phyloP scores from a whole-genome alignment of 2,329 filamentous ascomycete genomes.

The Fusarium albidum region DNA sequence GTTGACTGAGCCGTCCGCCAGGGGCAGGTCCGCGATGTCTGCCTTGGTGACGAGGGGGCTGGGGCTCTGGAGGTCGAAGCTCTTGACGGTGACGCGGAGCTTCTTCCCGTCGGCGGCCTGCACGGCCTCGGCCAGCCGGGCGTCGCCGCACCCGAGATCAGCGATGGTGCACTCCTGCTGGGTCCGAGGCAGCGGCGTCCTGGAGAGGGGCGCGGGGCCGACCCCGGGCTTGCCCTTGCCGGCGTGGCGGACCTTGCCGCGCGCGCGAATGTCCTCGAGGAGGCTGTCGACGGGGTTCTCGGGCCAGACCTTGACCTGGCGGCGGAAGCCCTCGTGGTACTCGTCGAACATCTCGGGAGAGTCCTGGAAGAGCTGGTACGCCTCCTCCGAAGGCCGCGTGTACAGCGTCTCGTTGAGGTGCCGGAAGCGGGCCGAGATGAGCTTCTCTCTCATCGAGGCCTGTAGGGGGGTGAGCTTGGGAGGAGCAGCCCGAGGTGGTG shows the following conservation, averaged over 20 bases:
- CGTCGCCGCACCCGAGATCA: conserved; percentile 94
- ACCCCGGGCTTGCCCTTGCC: conserved; percentile 42
- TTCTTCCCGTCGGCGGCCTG: conserved; percentile 68
- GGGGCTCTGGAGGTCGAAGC: conserved; percentile 86
- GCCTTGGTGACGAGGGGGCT: conserved; percentile 82
- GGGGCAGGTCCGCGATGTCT: conserved; percentile 85
- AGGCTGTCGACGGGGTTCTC: conserved; percentile 95
- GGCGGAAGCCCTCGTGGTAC: conserved; percentile 95
- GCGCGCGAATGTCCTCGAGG: conserved; percentile 72
- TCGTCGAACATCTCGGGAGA: conserved; percentile 94
- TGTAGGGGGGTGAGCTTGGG: conserved; percentile 89
- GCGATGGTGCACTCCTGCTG: conserved; percentile 79
- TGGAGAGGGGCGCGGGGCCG: conserved; percentile 38
- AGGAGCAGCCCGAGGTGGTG: conserved; percentile 49
- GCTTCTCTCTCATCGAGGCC: conserved; percentile 92
- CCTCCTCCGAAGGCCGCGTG: conserved; percentile 84
- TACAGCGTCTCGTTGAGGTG: conserved; percentile 98
- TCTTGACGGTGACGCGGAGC: conserved; percentile 78
- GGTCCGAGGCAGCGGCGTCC: conserved; percentile 73
- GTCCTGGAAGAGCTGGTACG: conserved; percentile 82
- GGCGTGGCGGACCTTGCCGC: conserved; percentile 63
- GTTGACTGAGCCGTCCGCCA: conserved; percentile 79
- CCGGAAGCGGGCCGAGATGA: conserved; percentile 93
- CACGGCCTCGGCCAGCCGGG: conserved; percentile 77
- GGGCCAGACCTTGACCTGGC: conserved; percentile 95